phyloP scores from a whole-genome alignment of 2,329 filamentous ascomycete genomes.

The Pleoardoris graminearum region DNA sequence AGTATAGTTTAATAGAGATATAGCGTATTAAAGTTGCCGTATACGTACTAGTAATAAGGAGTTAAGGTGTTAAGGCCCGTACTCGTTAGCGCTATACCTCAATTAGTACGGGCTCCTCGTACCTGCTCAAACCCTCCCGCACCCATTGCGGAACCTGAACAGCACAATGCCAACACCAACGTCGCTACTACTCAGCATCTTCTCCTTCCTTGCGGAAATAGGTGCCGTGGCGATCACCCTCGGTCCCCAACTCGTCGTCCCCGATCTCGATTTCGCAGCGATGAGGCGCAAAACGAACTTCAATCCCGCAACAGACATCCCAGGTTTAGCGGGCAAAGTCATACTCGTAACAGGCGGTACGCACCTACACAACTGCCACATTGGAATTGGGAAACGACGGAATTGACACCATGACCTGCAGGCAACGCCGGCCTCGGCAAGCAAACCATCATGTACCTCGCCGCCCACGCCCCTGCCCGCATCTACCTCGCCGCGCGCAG shows the following conservation, averaged over 20 bases:
- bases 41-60: too few relatives aligned
- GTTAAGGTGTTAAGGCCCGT: too few relatives aligned
- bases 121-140: too few relatives aligned
- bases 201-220: not conserved
- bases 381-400: not conserved
- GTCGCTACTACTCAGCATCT: not conserved
- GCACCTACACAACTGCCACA: not conserved
- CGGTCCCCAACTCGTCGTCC: not conserved
- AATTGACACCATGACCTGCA: slow-evolving; percentile 17
- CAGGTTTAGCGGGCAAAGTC: slow-evolving; percentile 35
- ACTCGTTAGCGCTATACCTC: too few relatives aligned
- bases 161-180: not conserved
- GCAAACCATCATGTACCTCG: slow-evolving; percentile 50
- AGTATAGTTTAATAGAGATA: too few relatives aligned
- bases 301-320: slow-evolving; percentile 28
- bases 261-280: not conserved
- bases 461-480: slow-evolving; percentile 48
- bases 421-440: slow-evolving; percentile 55
- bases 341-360: slow-evolving; percentile 44
- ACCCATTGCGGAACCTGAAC: not conserved
- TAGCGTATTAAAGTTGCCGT: too few relatives aligned
- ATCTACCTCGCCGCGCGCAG: slow-evolving; percentile 55
- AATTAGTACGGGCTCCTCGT: too few relatives aligned
- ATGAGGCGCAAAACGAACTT: slow-evolving; percentile 19
- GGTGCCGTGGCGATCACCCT: not conserved